A percentile compares a stretch with the other conserved stretches of the same genome.
Evolutionary conservation across 2,329 filamentous ascomycete species (phyloP).

Genomic region (Fusarium phyllophilum): DNA sequence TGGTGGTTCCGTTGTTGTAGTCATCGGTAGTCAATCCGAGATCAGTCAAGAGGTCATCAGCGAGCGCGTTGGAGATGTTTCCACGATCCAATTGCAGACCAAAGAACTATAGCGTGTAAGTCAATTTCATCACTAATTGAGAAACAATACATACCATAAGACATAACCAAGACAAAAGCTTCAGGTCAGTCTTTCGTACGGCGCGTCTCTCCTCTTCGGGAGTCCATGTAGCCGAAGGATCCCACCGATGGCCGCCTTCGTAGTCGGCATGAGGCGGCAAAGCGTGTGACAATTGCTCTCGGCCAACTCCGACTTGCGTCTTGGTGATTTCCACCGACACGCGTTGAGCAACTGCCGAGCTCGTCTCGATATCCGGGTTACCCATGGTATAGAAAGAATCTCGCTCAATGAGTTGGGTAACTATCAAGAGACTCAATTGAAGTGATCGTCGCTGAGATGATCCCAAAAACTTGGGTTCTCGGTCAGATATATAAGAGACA

Average conservation of each 20-base stretch:
- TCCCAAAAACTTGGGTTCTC: conserved; percentile 13
- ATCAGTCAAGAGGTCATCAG: conserved; percentile 70
- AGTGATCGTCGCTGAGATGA: conserved; percentile 6
- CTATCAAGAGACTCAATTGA: background rate
- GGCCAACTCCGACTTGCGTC: conserved; percentile 48
- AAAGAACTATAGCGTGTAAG: conserved; percentile 59
- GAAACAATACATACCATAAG: conserved; percentile 49
- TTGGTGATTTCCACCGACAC: conserved; percentile 42
- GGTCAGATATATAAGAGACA: conserved; percentile 38
- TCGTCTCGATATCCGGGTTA: conserved; percentile 45
- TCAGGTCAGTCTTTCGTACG: conserved; percentile 62
- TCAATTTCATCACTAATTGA: background rate
- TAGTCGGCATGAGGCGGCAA: conserved; percentile 48
- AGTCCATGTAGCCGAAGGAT: conserved; percentile 60
- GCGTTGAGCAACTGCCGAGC: conserved; percentile 38
- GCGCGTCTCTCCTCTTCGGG: conserved; percentile 65
- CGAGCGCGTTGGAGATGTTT: conserved; percentile 70
- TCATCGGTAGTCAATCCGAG: conserved; percentile 59
- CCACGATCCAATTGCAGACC: conserved; percentile 71
- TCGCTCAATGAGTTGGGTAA: background rate
- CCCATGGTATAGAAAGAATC: conserved; percentile 29
- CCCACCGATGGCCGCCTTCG: conserved; percentile 56
- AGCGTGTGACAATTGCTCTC: conserved; percentile 49
- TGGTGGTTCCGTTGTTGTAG: conserved; percentile 68
- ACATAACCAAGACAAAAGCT: conserved; percentile 55